Conservation (phyloP, 768 basidiomycete genomes). For the Rhodotorula babjevae region DNA sequence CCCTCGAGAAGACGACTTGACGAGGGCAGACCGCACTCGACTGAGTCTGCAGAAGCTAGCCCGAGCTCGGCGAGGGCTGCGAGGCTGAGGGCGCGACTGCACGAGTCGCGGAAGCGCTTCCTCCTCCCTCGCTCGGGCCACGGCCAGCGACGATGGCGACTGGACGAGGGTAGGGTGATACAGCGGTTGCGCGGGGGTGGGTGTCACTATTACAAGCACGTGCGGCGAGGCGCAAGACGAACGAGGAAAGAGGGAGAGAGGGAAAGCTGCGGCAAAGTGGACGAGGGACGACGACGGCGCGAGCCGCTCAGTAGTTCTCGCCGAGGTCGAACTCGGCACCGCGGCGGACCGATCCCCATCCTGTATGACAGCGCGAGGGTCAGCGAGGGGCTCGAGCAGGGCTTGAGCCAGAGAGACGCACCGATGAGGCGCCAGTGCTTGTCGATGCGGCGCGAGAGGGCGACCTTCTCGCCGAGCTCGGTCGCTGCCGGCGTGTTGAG, state of each 20-base stretch:
- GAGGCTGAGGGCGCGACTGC: too few relatives aligned
- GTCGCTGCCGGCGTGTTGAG: conserved; percentile 92
- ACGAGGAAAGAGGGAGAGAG: neutral
- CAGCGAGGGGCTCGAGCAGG: neutral
- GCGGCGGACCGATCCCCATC: conserved; percentile 34
- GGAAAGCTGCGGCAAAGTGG: too few relatives aligned
- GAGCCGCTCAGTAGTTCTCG: conserved; percentile 20
- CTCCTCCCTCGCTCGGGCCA: too few relatives aligned
- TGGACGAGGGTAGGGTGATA: neutral
- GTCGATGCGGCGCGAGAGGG: conserved; percentile 86
- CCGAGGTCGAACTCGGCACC: conserved; percentile 34
- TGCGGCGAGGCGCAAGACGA: neutral
- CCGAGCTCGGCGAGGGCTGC: too few relatives aligned
- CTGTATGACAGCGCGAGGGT: neutral
- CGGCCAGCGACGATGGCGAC: too few relatives aligned
- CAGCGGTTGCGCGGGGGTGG: neutral
- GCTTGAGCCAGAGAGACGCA: neutral
- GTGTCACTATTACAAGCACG: neutral
- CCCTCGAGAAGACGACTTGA: too few relatives aligned
- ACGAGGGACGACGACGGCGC: neutral
- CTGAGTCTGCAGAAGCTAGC: too few relatives aligned
- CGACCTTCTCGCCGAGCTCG: conserved; percentile 96
- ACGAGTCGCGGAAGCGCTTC: too few relatives aligned
- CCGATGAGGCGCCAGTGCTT: conserved; percentile 52
- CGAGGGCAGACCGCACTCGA: too few relatives aligned